Percentiles rank a stretch among this genome's conserved stretches.
phyloP scores from a whole-genome alignment of 2,329 filamentous ascomycete genomes.

The Arthrocladium fulminans region DNA sequence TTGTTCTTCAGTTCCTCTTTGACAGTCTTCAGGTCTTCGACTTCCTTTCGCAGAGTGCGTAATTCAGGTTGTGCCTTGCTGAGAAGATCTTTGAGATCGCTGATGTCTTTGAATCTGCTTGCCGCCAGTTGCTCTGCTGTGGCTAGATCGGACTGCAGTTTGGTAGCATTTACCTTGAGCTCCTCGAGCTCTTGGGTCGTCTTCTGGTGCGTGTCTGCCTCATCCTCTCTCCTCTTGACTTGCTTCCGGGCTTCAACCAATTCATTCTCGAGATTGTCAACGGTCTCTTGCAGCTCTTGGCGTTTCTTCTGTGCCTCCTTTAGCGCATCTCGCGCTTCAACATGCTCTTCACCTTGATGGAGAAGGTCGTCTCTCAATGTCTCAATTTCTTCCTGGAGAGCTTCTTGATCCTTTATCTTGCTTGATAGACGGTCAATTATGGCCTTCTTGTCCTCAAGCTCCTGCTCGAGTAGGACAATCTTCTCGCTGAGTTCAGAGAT shows the following conservation, averaged over 20 bases:
- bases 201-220: constrained; percentile 38
- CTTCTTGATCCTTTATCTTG: constrained; percentile 66
- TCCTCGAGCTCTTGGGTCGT: constrained; percentile 43
- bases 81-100: constrained; percentile 67
- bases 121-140: constrained; percentile 81
- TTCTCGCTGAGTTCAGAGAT: constrained; percentile 14
- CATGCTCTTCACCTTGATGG: constrained; percentile 71
- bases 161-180: constrained; percentile 59
- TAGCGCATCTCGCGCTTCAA: constrained; percentile 67
- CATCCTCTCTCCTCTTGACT: constrained; percentile 36
- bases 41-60: constrained; percentile 66
- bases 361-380: constrained; percentile 70
- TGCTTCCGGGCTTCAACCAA: constrained; percentile 48
- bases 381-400: constrained; percentile 76
- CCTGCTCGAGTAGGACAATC: constrained; percentile 23
- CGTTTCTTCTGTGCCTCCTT: constrained; percentile 65
- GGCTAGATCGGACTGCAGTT: constrained; percentile 71
- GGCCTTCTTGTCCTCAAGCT: constrained; percentile 40
- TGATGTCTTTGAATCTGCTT: constrained; percentile 77
- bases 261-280: constrained; percentile 63
- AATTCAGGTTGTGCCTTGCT: constrained; percentile 83
- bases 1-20: constrained; percentile 65
- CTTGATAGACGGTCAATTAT: constrained; percentile 63
- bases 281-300: constrained; percentile 52
- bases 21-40: constrained; percentile 60